Conservation (phyloP, 83 land plant genomes). For the Isoetes engelmannii region DNA sequence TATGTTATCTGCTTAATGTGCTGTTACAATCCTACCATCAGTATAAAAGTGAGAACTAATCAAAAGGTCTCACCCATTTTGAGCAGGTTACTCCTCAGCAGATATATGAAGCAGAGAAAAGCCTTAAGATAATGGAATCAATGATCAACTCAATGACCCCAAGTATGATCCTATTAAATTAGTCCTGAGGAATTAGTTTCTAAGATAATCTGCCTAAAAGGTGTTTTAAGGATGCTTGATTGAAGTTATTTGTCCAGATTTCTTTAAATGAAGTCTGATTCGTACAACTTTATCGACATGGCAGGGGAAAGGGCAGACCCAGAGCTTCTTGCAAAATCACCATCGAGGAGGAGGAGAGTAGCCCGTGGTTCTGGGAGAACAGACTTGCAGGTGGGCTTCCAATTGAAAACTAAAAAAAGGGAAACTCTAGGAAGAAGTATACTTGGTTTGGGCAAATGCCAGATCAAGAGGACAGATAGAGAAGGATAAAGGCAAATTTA, state of each 20-base stretch:
- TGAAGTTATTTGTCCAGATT: background rate
- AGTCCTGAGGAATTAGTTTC: too few relatives aligned
- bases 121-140: conserved; percentile 74
- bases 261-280: background rate
- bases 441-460: background rate
- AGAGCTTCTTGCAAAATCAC: conserved; percentile 87
- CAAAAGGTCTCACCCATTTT: background rate
- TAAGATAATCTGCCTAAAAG: too few relatives aligned
- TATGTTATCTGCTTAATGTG: conserved; percentile 1
- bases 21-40: conserved; percentile 7
- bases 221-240: too few relatives aligned
- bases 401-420: background rate
- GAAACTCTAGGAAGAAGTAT: background rate
- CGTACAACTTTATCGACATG: background rate
- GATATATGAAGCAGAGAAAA: conserved; percentile 95
- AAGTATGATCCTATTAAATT: conserved; percentile 31
- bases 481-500: too few relatives aligned
- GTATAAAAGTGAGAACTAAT: background rate
- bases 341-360: conserved; percentile 72
- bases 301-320: conserved; percentile 93
- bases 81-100: conserved; percentile 86
- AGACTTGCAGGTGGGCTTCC: conserved; percentile 95
- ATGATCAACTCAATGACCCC: conserved; percentile 98
- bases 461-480: background rate
- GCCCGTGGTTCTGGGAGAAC: conserved; percentile 88